Evolutionary conservation across 306 rosid species (phyloP).

Genomic region (Echinosophora koreensis): DNA sequence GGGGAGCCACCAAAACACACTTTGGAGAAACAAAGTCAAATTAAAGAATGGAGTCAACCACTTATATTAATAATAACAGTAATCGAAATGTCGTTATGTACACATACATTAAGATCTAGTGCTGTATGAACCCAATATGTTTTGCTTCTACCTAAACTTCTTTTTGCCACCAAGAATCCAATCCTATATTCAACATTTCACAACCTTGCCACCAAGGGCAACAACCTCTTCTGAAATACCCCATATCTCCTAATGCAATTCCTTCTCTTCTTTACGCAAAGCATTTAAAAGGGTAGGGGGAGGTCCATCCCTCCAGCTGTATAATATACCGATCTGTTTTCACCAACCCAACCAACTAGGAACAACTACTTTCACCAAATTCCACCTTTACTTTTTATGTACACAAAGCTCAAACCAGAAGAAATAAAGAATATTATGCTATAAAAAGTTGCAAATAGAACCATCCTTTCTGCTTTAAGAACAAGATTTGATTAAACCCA

Average conservation of each 20-base stretch:
- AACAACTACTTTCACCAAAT: constrained; percentile 64
- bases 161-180: constrained; percentile 46
- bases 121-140: constrained; percentile 46
- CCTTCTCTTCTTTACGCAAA: constrained; percentile 47
- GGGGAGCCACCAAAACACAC: neutral
- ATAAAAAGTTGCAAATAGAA: neutral
- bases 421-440: constrained; percentile 74
- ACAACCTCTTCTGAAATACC: constrained; percentile 38
- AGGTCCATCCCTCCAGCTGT: constrained; percentile 38
- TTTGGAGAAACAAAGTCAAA: neutral
- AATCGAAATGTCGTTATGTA: constrained; percentile 50
- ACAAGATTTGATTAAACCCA: constrained; percentile 88
- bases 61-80: constrained; percentile 50
- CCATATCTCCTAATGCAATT: constrained; percentile 34
- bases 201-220: constrained; percentile 38
- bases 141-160: constrained; percentile 49
- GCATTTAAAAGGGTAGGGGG: constrained; percentile 51
- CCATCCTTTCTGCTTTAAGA: constrained; percentile 54
- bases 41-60: constrained; percentile 53
- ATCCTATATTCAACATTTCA: constrained; percentile 28
- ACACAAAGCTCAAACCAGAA: constrained; percentile 69
- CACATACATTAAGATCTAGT: constrained; percentile 47
- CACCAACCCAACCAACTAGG: constrained; percentile 64
- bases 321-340: constrained; percentile 35
- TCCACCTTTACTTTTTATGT: constrained; percentile 60